phyloP scores from a whole-genome alignment of 805 yeast species.

The Starmerella floris region DNA sequence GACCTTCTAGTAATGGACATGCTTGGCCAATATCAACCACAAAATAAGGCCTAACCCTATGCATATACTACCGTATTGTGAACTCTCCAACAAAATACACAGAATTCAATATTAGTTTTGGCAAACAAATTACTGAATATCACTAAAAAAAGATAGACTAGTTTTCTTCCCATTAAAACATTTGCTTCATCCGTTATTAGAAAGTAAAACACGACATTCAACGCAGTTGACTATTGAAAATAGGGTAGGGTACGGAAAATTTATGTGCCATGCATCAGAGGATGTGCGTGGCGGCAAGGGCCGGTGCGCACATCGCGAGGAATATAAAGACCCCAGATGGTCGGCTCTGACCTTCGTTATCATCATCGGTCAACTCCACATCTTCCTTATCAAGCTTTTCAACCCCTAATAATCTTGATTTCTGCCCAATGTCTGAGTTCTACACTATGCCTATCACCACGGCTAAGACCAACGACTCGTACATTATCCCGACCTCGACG shows the following conservation, averaged over 20 bases:
- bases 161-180: neutral
- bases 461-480: conserved; percentile 19
- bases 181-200: neutral
- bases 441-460: conserved; percentile 18
- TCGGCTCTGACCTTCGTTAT: no score
- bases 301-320: no score
- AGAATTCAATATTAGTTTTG: neutral
- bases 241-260: neutral
- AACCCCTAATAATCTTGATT: no score
- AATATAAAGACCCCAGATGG: no score
- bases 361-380: no score
- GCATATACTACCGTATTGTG: no score
- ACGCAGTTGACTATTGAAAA: neutral
- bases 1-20: neutral
- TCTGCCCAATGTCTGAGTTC: conserved; percentile 20
- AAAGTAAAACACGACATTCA: no score
- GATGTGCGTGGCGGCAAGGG: no score
- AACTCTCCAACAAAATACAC: conserved; percentile 10
- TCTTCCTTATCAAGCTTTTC: no score
- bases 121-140: conserved; percentile 3
- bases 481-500: conserved; percentile 16
- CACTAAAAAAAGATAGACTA: conserved; percentile 9
- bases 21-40: neutral
- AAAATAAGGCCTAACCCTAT: neutral
- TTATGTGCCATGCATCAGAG: no score